Evolutionary conservation across 805 yeast genomes (phyloP).

Genomic region (Starmerella vitae): DNA sequence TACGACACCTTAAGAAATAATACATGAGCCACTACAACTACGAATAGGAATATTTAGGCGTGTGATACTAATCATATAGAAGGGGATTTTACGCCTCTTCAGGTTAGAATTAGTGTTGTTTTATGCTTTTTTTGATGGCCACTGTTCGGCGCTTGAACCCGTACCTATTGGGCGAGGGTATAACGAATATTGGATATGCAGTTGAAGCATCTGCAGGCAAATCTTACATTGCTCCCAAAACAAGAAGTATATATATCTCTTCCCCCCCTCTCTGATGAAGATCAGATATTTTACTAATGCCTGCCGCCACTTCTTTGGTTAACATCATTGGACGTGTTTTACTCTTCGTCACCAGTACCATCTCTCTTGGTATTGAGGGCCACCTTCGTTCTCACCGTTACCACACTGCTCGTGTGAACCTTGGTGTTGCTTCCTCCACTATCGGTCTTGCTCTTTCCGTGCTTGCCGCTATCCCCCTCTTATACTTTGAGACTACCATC

Average conservation of each 20-base stretch:
- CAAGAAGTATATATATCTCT: background rate
- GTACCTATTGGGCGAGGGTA: background rate
- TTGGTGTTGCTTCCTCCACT: constrained; percentile 15
- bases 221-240: constrained; percentile 1
- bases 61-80: no score
- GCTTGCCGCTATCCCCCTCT: constrained; percentile 2
- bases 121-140: no score
- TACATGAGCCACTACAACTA: no score
- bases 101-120: no score
- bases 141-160: no score
- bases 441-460: constrained; percentile 13
- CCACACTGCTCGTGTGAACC: constrained; percentile 12
- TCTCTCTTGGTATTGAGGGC: constrained; percentile 71
- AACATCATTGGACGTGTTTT: constrained; percentile 40
- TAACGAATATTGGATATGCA: background rate
- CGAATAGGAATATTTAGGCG: no score
- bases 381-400: constrained; percentile 9
- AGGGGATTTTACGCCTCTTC: no score
- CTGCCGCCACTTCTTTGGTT: background rate
- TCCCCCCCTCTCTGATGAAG: background rate
- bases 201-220: background rate
- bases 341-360: constrained; percentile 60
- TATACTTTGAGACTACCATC: constrained; percentile 5
- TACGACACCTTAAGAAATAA: no score
- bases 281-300: background rate